Conservation (phyloP, 805 yeast species). For the Suhomyces kilbournensis region DNA sequence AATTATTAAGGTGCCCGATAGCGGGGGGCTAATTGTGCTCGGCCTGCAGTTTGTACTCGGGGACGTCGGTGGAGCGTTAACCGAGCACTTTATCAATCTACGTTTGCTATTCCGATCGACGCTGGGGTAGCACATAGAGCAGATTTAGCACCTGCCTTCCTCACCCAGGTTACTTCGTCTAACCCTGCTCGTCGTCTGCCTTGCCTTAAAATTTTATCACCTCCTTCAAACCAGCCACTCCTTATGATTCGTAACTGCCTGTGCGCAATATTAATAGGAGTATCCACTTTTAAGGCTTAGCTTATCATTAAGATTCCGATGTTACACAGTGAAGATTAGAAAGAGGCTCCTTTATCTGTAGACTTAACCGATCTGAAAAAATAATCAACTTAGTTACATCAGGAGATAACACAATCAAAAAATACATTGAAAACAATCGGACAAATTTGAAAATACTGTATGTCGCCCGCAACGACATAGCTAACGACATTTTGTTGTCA, state of each 20-base stretch:
- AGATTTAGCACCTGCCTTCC: not conserved
- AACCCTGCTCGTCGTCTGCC: not conserved
- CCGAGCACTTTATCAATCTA: not conserved
- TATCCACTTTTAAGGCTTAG: not conserved
- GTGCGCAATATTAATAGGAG: not conserved
- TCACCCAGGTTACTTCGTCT: not conserved
- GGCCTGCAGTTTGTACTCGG: not conserved
- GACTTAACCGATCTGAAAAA: not conserved
- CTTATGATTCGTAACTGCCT: not conserved
- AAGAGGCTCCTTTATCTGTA: not conserved
- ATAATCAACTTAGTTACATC: not conserved
- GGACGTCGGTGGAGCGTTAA: not conserved
- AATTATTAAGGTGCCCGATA: not conserved
- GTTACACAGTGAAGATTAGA: not conserved
- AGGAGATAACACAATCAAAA: not conserved
- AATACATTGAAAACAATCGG: not conserved
- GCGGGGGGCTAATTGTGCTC: not conserved
- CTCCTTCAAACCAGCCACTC: not conserved
- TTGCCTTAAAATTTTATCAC: not conserved
- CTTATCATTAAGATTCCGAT: not conserved
- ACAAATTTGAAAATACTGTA: not conserved
- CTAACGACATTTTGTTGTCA: slow-evolving; percentile 4
- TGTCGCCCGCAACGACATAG: not conserved
- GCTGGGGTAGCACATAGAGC: not conserved
- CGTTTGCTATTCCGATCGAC: not conserved